These are phyloP conservation scores for Hordeum marinum DNA, from an alignment of 176 grass and related monocot genomes.

Conservation along the genomic window DNA sequence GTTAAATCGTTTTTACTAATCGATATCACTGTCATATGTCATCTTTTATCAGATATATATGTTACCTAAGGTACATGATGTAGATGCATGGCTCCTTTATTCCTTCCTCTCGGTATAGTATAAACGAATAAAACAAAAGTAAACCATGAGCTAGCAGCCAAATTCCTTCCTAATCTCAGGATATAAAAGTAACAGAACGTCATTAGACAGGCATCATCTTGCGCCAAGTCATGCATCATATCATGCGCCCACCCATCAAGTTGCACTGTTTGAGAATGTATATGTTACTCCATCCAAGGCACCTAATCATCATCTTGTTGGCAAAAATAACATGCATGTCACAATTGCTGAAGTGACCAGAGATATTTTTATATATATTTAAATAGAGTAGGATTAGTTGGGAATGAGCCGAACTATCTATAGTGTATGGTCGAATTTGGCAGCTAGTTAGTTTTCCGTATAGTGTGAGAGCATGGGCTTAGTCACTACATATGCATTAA, in stretches of 20 bases:
- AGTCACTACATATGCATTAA: neutral
- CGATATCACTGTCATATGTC: neutral
- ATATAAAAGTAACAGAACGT: neutral
- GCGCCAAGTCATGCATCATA: neutral
- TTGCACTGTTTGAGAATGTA: neutral
- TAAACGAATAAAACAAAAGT: neutral
- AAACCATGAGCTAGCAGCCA: neutral
- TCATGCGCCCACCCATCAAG: neutral
- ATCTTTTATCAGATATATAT: neutral
- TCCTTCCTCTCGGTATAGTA: neutral
- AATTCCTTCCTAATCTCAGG: neutral
- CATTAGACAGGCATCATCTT: neutral
- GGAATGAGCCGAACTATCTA: neutral
- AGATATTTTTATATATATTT: constrained; percentile 5
- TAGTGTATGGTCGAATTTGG: neutral
- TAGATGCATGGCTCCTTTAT: neutral
- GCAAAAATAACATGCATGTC: constrained; percentile 14
- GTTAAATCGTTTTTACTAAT: neutral
- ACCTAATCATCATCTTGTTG: constrained; percentile 22
- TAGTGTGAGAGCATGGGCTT: neutral
- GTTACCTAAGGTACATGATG: neutral
- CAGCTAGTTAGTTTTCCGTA: neutral
- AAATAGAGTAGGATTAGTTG: constrained; percentile 12
- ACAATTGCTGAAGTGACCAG: neutral
- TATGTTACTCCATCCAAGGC: neutral